Evolutionary conservation across 2,329 filamentous ascomycete genomes (phyloP).

Genomic region (Fusarium newnesense): DNA sequence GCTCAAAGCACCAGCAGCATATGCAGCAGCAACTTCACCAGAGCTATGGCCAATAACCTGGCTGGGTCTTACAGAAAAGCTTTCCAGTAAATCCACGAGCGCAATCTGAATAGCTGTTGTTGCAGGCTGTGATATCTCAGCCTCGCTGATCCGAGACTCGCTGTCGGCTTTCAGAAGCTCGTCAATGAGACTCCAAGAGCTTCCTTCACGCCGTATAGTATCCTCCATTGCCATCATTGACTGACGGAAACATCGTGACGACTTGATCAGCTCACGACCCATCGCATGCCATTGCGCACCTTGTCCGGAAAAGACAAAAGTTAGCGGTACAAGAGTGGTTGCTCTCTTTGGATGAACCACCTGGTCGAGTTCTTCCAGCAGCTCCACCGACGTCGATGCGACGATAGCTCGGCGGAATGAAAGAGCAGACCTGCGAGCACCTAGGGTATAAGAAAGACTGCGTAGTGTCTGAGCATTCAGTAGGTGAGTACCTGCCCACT

Average conservation of each 20-base stretch:
- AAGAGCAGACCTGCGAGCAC: neutral
- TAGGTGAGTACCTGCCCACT: neutral
- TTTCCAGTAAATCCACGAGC: neutral
- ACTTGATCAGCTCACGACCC: neutral
- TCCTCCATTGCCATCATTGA: neutral
- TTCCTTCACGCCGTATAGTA: neutral
- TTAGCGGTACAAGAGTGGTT: neutral
- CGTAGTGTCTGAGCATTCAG: neutral
- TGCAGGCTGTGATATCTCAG: slow-evolving; percentile 4
- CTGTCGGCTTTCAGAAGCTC: neutral
- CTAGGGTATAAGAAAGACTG: neutral
- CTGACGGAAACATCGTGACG: neutral
- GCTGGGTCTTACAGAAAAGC: neutral
- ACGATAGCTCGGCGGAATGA: slow-evolving; percentile 1
- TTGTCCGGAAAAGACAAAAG: neutral
- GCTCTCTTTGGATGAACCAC: neutral
- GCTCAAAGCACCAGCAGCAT: neutral
- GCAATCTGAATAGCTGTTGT: slow-evolving; percentile 5
- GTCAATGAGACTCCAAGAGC: neutral
- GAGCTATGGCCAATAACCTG: slow-evolving; percentile 3
- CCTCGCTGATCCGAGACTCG: neutral
- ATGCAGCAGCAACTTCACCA: slow-evolving; percentile 5
- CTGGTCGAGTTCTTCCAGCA: neutral
- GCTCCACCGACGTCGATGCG: neutral
- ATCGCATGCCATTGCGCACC: slow-evolving; percentile 4